These are phyloP conservation scores for Hypoxylon sp. DNA, from an alignment of 2,329 filamentous ascomycete species.

Conservation along the genomic window DNA sequence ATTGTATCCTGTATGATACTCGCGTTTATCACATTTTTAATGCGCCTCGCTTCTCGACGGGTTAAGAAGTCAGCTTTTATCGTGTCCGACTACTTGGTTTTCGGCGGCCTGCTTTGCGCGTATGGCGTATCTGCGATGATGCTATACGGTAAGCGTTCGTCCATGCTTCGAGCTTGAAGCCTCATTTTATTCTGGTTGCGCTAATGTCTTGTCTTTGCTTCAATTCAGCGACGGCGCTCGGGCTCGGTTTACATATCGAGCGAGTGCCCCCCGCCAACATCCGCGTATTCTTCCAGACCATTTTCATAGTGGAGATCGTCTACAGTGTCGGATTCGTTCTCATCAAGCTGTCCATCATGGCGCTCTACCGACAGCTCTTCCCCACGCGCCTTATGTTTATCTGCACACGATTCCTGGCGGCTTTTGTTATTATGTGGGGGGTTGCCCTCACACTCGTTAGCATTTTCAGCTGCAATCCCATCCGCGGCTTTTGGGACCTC, in stretches of 20 bases:
- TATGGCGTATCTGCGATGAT: conserved; percentile 1
- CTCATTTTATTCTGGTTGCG: background rate
- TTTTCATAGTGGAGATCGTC: background rate
- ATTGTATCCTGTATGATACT: conserved; percentile 8
- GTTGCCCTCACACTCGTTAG: background rate
- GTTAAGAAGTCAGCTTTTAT: background rate
- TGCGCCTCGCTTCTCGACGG: conserved; percentile 7
- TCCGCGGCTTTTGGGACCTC: conserved; percentile 13
- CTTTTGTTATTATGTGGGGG: conserved; percentile 3
- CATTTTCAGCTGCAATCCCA: conserved; percentile 7
- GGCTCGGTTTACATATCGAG: background rate
- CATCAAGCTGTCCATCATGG: conserved; percentile 10
- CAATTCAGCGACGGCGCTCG: conserved; percentile 1
- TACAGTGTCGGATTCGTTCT: conserved; percentile 1
- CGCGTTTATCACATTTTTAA: background rate
- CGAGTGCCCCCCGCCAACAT: background rate
- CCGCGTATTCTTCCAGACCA: background rate
- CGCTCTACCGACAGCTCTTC: conserved; percentile 12
- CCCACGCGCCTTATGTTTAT: conserved; percentile 3
- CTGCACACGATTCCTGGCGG: background rate
- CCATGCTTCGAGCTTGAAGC: background rate
- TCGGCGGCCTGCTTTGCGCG: background rate
- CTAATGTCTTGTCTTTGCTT: background rate
- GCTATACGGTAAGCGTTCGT: background rate
- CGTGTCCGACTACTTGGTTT: conserved; percentile 1